These are phyloP conservation scores for Cucurbita ficifolia DNA, from an alignment of 306 rosid species.

Conservation along the genomic window DNA sequence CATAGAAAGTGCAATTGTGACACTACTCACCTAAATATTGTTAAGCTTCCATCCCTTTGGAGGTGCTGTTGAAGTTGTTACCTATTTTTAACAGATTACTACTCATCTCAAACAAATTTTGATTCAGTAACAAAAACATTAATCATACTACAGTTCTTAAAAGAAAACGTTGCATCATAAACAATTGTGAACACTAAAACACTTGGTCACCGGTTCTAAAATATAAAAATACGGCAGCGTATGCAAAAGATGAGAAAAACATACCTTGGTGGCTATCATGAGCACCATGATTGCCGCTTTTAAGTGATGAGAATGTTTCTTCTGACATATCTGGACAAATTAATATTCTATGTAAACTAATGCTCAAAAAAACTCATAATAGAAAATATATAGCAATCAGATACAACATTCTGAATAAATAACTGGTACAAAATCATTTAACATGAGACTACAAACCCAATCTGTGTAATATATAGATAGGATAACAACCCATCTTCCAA, in stretches of 20 bases:
- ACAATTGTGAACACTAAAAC: neutral
- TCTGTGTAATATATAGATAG: neutral
- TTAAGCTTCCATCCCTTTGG: neutral
- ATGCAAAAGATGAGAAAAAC: neutral
- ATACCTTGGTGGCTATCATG: conserved; percentile 66
- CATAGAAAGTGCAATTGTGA: too few species aligned
- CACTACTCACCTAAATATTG: neutral
- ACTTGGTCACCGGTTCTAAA: too few species aligned
- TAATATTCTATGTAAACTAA: neutral
- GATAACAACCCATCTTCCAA: neutral
- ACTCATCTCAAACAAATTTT: neutral
- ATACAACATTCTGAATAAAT: neutral
- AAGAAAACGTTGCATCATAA: neutral
- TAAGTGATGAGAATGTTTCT: conserved; percentile 9
- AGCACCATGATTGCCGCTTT: conserved; percentile 58
- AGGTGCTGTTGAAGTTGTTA: neutral
- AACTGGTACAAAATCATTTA: neutral
- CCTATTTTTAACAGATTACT: neutral
- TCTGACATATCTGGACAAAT: conserved; percentile 37
- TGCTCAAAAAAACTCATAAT: neutral
- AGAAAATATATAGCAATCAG: neutral
- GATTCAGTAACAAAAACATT: neutral
- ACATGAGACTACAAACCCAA: neutral
- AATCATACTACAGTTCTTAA: neutral
- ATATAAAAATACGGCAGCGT: too few species aligned